A percentile compares a stretch with the other conserved stretches of the same genome.
These are phyloP conservation scores for Exophiala viscosa DNA, from an alignment of 2,329 filamentous ascomycete species.

Conservation along the genomic window DNA sequence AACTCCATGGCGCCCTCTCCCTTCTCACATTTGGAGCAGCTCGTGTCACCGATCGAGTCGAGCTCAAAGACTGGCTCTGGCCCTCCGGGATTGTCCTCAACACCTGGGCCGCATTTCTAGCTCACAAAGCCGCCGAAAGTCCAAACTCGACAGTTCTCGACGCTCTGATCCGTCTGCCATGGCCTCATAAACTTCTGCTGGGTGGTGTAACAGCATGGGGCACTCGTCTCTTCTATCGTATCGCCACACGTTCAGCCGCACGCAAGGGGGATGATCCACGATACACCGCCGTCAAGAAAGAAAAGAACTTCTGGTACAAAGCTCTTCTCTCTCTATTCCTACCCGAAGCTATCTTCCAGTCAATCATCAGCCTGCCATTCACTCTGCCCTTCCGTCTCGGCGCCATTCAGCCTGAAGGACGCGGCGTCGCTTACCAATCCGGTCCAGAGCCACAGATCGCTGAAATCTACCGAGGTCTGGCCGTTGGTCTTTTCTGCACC, in stretches of 20 bases:
- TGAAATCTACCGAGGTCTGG: constrained; percentile 37
- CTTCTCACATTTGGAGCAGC: constrained; percentile 51
- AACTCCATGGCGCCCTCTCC: constrained; percentile 52
- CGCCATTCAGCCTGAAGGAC: constrained; percentile 7
- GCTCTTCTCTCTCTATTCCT: constrained; percentile 54
- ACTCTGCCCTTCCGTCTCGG: constrained; percentile 52
- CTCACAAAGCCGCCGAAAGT: not conserved
- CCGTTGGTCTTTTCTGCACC: constrained; percentile 55
- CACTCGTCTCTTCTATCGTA: constrained; percentile 53
- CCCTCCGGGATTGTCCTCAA: not conserved
- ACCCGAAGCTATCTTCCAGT: constrained; percentile 57
- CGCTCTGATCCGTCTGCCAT: constrained; percentile 54
- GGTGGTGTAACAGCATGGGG: constrained; percentile 58
- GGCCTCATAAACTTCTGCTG: constrained; percentile 56
- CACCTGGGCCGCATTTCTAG: not conserved
- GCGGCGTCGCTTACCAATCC: not conserved
- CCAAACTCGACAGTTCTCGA: constrained; percentile 25
- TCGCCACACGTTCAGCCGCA: constrained; percentile 44
- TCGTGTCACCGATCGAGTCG: constrained; percentile 52
- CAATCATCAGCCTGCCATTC: constrained; percentile 55
- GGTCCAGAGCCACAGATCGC: not conserved
- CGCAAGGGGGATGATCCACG: constrained; percentile 53
- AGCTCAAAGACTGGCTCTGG: constrained; percentile 50
- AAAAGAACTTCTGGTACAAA: constrained; percentile 57
- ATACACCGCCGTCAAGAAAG: constrained; percentile 51